These are phyloP conservation scores for Myrmaecium sp. DNA, from an alignment of 2,329 filamentous ascomycete species.

Conservation along the genomic window DNA sequence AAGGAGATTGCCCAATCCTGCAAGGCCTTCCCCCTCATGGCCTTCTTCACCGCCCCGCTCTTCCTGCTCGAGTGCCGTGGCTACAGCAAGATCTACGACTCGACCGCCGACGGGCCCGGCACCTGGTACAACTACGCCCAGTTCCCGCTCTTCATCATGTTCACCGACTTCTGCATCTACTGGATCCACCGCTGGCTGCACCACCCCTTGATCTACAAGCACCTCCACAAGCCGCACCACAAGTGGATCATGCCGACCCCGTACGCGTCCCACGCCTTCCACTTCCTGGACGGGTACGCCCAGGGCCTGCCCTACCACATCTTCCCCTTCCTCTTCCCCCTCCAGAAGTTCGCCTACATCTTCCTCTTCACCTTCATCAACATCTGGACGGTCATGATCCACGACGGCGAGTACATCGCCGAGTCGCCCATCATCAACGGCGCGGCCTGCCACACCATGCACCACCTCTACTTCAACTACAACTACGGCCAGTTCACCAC, in stretches of 20 bases:
- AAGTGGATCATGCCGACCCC: slow-evolving; percentile 99
- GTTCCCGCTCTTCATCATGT: slow-evolving; percentile 74
- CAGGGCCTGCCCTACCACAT: slow-evolving; percentile 86
- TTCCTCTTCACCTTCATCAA: slow-evolving; percentile 83
- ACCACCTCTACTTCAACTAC: slow-evolving; percentile 45
- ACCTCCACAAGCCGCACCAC: slow-evolving; percentile 91
- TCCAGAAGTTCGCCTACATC: slow-evolving; percentile 82
- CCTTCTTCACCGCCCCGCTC: slow-evolving; percentile 61
- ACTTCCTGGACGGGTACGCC: slow-evolving; percentile 78
- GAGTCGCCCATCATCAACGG: slow-evolving; percentile 88
- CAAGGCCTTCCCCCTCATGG: slow-evolving; percentile 63
- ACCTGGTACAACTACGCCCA: slow-evolving; percentile 63
- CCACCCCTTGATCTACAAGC: slow-evolving; percentile 67
- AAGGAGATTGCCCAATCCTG: slow-evolving; percentile 74
- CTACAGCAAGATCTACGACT: slow-evolving; percentile 75
- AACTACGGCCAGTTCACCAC: slow-evolving; percentile 95
- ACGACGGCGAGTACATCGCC: slow-evolving; percentile 87
- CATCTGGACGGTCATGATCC: slow-evolving; percentile 91
- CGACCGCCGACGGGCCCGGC: slow-evolving; percentile 56
- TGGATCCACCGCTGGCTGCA: slow-evolving; percentile 80
- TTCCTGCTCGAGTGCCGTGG: slow-evolving; percentile 74
- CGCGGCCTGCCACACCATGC: slow-evolving; percentile 76
- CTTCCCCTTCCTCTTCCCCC: slow-evolving; percentile 81
- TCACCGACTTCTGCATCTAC: slow-evolving; percentile 84
- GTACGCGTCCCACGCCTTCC: slow-evolving; percentile 84